Base-by-base conservation (phyloP, 768 basidiomycete genomes). In the Tephrocybe sp. region DNA sequence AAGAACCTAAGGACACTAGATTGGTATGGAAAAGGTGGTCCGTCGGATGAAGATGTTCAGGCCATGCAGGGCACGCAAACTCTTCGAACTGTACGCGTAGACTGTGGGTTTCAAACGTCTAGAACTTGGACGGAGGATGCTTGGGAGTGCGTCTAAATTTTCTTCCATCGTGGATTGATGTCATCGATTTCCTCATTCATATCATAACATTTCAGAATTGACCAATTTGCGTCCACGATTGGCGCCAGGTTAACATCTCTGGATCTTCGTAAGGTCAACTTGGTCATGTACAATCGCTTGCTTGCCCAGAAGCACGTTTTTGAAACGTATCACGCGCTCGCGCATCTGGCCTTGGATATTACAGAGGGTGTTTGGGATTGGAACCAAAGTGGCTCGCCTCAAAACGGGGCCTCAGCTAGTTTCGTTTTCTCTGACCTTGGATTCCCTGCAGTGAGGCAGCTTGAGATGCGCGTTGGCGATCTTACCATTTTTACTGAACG, bases 351-450 rank as follows among this genome's bases (percentile, higher is more conserved):
- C 23, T 36, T 61, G 24, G 59, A 63, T 41, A 53, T 62, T 13
- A 60, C 56, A 0, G 56, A 54, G 30, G 59, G 59, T 1, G 42
- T 51, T 4, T 62, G 61, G 61, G 59, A 62, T 34, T 57, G 56
- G 57, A 27, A 56, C 19, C 42, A 37, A 23, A 3, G 3, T 1
- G 57, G 57, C 8, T 56, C 59, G 1, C 59, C 59, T 1, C 49
- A 52, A 15, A 13, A 11, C 2, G 61, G 61, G 3, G 53, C 61
- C 0, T 47, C 57, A 1, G 34, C 24, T 1, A 25, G 34, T 0
- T 59, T 49, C 29, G 4, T 31, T 1, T 63, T 61, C 45, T 34
- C 30, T 1, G 43, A 52, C 21, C 49, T 63, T 2, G 36, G 58
- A 3, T 50, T 59, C n/a, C 58, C 59, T 3, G 56, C 57, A 2